These are phyloP conservation scores for Mucor racemosus DNA, from an alignment of 371 early-diverging fungal genomes.

Conservation along the genomic window DNA sequence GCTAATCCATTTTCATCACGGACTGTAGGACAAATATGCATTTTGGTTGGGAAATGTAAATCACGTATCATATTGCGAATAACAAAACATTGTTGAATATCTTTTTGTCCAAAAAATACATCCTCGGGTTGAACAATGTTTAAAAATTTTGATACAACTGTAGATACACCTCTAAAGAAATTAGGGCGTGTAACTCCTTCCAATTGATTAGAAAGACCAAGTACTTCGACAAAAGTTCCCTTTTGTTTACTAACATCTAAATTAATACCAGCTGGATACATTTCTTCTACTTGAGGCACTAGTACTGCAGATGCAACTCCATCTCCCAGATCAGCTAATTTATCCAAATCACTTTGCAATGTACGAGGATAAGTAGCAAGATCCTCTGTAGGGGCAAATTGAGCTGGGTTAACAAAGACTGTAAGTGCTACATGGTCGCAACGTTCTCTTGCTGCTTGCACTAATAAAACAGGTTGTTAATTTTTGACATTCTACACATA, in stretches of 20 bases:
- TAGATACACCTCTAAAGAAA: slow-evolving; percentile 97
- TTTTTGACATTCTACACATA: no score
- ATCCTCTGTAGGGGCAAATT: slow-evolving; percentile 96
- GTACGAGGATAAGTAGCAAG: slow-evolving; percentile 91
- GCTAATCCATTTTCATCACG: slow-evolving; percentile 91
- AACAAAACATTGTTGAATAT: slow-evolving; percentile 95
- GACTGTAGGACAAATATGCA: slow-evolving; percentile 79
- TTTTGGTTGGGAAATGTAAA: slow-evolving; percentile 76
- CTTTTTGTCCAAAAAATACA: slow-evolving; percentile 96
- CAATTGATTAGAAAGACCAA: slow-evolving; percentile 86
- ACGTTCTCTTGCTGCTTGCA: slow-evolving; percentile 59
- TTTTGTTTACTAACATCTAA: slow-evolving; percentile 75
- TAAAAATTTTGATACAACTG: slow-evolving; percentile 93
- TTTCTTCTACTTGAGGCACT: slow-evolving; percentile 82
- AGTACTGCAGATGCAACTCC: slow-evolving; percentile 67
- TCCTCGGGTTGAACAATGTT: slow-evolving; percentile 85
- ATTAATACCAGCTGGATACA: slow-evolving; percentile 93
- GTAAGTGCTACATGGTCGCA: slow-evolving; percentile 80
- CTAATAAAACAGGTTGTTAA: slow-evolving; percentile 27
- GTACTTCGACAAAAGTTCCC: slow-evolving; percentile 93
- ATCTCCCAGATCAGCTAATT: slow-evolving; percentile 53
- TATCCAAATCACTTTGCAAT: slow-evolving; percentile 68
- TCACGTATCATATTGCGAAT: slow-evolving; percentile 82
- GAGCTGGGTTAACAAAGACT: slow-evolving; percentile 97
- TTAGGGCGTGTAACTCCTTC: slow-evolving; percentile 94